phyloP scores from a whole-genome alignment of 179 eudicot genomes.

The Amaranthus tricolor region DNA sequence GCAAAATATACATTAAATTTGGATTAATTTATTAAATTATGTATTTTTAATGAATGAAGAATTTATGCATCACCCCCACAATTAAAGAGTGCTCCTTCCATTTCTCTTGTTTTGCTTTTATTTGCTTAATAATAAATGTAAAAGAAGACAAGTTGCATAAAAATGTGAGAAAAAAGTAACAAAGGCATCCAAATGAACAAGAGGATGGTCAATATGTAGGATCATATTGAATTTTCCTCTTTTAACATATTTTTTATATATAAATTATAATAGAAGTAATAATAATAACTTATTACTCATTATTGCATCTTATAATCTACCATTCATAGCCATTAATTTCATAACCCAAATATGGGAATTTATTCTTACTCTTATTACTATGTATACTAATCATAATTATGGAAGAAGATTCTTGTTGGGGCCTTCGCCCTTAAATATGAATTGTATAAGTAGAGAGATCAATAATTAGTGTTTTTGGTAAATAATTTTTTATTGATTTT shows the following conservation, averaged over 20 bases:
- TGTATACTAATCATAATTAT: background rate
- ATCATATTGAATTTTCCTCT: constrained; percentile 5
- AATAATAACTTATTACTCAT: background rate
- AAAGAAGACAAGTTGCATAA: background rate
- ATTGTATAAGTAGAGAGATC: too few species aligned
- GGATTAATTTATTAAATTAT: too few species aligned
- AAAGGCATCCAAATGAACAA: background rate
- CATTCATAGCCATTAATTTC: constrained; percentile 37
- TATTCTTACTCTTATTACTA: background rate
- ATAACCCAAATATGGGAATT: background rate
- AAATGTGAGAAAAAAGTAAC: background rate
- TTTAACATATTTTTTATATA: constrained; percentile 2
- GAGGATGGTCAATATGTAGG: background rate
- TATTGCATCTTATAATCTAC: constrained; percentile 26
- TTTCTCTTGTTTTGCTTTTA: background rate
- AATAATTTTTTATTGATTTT: too few species aligned
- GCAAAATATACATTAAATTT: too few species aligned
- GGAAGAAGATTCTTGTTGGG: background rate
- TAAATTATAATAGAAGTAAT: constrained; percentile 10
- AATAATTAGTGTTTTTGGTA: too few species aligned
- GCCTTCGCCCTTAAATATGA: background rate
- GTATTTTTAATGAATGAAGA: too few species aligned
- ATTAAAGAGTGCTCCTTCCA: too few species aligned
- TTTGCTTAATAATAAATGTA: background rate
- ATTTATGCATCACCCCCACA: too few species aligned